phyloP scores from a whole-genome alignment of 306 rosid species.

The Quercus berberidifolia region DNA sequence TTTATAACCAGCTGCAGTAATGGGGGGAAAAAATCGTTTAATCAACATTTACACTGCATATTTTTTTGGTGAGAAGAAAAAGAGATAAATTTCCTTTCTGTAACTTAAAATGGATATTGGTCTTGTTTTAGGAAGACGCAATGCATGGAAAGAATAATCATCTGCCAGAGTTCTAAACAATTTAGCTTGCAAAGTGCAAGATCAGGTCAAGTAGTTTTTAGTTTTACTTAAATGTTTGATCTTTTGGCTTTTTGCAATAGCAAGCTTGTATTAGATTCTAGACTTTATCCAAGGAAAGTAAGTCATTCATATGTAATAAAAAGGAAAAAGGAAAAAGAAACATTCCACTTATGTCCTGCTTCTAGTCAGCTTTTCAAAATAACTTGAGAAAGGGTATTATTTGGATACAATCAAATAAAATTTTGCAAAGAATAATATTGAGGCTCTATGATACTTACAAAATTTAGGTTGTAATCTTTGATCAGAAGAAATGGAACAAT shows the following conservation, averaged over 20 bases:
- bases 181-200: neutral
- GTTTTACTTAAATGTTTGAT: neutral
- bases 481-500: constrained; percentile 78
- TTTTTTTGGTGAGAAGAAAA: too few species aligned
- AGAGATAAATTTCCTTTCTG: neutral
- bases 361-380: neutral
- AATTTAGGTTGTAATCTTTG: constrained; percentile 73
- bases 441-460: constrained; percentile 50
- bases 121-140: neutral
- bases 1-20: constrained; percentile 57
- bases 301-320: neutral
- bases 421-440: neutral
- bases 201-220: neutral
- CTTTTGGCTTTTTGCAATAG: neutral
- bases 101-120: neutral
- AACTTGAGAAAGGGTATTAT: neutral
- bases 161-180: neutral
- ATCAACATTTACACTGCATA: neutral
- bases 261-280: neutral
- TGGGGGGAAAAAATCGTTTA: neutral
- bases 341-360: neutral
- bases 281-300: neutral
- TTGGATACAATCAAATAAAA: neutral
- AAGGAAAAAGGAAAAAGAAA: neutral
- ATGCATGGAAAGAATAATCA: neutral